phyloP scores from a whole-genome alignment of 1,284 basidiomycete genomes.

The Leccinum pachyderme region DNA sequence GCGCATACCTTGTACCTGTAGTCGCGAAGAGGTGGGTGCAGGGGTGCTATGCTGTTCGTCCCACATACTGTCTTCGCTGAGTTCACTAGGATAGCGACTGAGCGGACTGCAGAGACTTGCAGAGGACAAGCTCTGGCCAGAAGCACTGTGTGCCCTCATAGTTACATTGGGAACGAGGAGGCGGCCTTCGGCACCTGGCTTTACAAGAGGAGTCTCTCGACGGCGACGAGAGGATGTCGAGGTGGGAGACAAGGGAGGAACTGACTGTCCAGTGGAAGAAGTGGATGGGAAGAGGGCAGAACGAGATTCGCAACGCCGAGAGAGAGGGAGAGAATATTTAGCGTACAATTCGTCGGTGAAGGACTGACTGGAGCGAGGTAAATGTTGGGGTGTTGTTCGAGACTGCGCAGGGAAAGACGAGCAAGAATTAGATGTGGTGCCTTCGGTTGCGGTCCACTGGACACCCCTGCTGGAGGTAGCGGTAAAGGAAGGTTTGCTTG shows the following conservation, averaged over 20 bases:
- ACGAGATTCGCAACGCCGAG: constrained; percentile 50
- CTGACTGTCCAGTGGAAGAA: constrained; percentile 30
- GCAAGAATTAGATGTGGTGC: constrained; percentile 27
- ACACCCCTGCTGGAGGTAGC: constrained; percentile 52
- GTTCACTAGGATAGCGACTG: constrained; percentile 31
- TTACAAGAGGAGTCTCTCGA: constrained; percentile 52
- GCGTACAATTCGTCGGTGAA: constrained; percentile 49
- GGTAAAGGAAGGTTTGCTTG: constrained; percentile 41
- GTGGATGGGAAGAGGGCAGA: constrained; percentile 39
- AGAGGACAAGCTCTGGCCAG: constrained; percentile 40
- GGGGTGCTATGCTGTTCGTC: constrained; percentile 19
- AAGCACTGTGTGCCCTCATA: constrained; percentile 46
- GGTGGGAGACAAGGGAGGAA: constrained; percentile 28
- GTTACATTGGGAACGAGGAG: constrained; percentile 66
- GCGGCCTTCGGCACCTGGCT: constrained; percentile 58
- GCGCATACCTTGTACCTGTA: constrained; percentile 34
- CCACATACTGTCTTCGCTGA: constrained; percentile 35
- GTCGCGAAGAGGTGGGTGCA: constrained; percentile 23
- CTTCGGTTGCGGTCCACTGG: constrained; percentile 43
- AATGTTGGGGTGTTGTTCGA: constrained; percentile 13
- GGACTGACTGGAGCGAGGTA: constrained; percentile 29
- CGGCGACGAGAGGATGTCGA: constrained; percentile 36
- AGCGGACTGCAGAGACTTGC: constrained; percentile 33
- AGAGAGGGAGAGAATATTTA: constrained; percentile 53
- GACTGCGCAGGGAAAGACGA: constrained; percentile 21